Evolutionary conservation across 2,329 filamentous ascomycete species (phyloP).

Genomic region (Aspergillus calidoustus): DNA sequence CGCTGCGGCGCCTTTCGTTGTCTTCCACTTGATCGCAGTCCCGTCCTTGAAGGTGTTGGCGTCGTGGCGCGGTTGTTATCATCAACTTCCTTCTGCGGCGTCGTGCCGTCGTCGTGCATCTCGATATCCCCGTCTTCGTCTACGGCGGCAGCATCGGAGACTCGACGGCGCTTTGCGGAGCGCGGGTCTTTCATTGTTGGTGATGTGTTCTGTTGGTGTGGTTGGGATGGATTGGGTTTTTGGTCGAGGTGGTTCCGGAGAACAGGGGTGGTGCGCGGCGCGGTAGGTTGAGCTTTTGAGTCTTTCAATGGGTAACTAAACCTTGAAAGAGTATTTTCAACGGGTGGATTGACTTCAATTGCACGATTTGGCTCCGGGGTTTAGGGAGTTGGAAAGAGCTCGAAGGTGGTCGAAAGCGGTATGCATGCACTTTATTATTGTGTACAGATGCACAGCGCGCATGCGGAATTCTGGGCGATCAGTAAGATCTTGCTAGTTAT

Average conservation of each 20-base stretch:
- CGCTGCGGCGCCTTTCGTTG: slow-evolving; percentile 40
- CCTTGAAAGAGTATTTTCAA: neutral
- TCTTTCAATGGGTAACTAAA: neutral
- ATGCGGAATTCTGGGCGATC: neutral
- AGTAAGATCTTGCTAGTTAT: neutral
- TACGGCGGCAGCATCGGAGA: slow-evolving; percentile 32
- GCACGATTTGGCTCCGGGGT: neutral
- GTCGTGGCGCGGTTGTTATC: slow-evolving; percentile 19
- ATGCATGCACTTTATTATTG: neutral
- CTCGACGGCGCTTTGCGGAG: slow-evolving; percentile 41
- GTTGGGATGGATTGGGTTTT: neutral
- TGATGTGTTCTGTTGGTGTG: neutral
- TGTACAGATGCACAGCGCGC: neutral
- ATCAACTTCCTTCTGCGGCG: slow-evolving; percentile 1
- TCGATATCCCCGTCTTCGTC: slow-evolving; percentile 38
- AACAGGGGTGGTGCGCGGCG: neutral
- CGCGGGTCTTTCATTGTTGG: slow-evolving; percentile 40
- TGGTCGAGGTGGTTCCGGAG: neutral
- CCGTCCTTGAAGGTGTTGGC: slow-evolving; percentile 29
- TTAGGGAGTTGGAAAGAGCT: neutral
- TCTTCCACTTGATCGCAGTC: slow-evolving; percentile 39
- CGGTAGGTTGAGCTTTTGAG: neutral
- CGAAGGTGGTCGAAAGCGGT: neutral
- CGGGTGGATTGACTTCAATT: neutral
- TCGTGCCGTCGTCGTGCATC: slow-evolving; percentile 29